phyloP scores from a whole-genome alignment of 208 protist species.

The Trypanosoma cruzi region DNA sequence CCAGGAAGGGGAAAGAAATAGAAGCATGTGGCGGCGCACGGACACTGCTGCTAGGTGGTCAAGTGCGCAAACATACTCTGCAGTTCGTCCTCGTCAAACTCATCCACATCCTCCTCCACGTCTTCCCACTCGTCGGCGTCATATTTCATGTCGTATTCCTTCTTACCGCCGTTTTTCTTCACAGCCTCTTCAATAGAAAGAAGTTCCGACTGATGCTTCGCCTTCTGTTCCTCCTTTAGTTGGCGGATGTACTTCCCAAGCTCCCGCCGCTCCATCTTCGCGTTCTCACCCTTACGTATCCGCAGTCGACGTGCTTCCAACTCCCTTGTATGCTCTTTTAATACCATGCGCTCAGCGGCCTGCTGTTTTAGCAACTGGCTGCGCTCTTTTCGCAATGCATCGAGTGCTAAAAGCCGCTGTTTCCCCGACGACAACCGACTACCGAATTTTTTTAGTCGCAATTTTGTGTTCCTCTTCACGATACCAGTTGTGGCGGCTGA shows the following conservation, averaged over 20 bases:
- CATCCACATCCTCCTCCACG: slow-evolving; percentile 29
- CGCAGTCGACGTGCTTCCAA: slow-evolving; percentile 64
- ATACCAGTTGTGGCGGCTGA: background rate
- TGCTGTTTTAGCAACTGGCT: slow-evolving; percentile 76
- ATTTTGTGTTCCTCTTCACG: slow-evolving; percentile 18
- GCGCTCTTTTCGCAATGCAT: slow-evolving; percentile 35
- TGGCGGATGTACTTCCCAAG: slow-evolving; percentile 89
- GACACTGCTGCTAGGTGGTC: slow-evolving; percentile 40
- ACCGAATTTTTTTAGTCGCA: slow-evolving; percentile 28
- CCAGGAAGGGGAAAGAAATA: slow-evolving; percentile 2
- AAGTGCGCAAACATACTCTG: slow-evolving; percentile 88
- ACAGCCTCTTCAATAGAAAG: slow-evolving; percentile 63
- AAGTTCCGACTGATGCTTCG: slow-evolving; percentile 77
- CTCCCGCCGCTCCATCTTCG: slow-evolving; percentile 84
- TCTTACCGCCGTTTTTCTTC: slow-evolving; percentile 39
- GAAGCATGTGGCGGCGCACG: slow-evolving; percentile 4
- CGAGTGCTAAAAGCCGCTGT: slow-evolving; percentile 7
- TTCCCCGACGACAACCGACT: background rate
- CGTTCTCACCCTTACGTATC: slow-evolving; percentile 69
- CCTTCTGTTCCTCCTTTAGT: slow-evolving; percentile 76
- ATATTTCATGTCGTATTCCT: slow-evolving; percentile 28
- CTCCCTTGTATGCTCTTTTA: slow-evolving; percentile 81
- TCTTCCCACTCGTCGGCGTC: slow-evolving; percentile 57
- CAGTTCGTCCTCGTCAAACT: slow-evolving; percentile 59
- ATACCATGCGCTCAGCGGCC: slow-evolving; percentile 78